Conservation (phyloP, 371 early-diverging fungal species). For the Gilbertella persicaria region DNA sequence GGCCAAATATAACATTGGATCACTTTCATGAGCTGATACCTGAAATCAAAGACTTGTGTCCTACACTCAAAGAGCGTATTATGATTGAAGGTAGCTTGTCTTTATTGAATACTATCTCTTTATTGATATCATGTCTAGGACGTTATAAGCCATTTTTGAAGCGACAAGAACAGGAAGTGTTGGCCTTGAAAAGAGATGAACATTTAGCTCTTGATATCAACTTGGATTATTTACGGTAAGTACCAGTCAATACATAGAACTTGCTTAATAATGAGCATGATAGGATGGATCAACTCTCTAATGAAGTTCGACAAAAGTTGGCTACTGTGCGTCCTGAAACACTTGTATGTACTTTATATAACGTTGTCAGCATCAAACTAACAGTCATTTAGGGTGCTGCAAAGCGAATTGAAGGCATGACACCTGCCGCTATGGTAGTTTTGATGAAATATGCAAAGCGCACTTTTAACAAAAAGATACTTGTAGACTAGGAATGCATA, state of each 20-base stretch:
- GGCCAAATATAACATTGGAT: constrained; percentile 47
- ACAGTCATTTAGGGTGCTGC: constrained; percentile 66
- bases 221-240: constrained; percentile 66
- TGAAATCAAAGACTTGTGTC: constrained; percentile 42
- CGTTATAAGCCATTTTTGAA: constrained; percentile 74
- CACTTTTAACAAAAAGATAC: constrained; percentile 9
- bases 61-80: constrained; percentile 47
- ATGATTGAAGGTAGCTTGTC: constrained; percentile 50
- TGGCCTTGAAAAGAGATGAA: constrained; percentile 70
- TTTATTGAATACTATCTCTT: background rate
- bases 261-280: background rate
- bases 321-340: constrained; percentile 70
- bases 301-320: constrained; percentile 73
- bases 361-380: constrained; percentile 1
- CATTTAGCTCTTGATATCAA: constrained; percentile 62
- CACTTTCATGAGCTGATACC: constrained; percentile 53
- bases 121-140: constrained; percentile 30
- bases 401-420: constrained; percentile 85
- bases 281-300: constrained; percentile 69
- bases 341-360: constrained; percentile 46
- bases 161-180: constrained; percentile 65
- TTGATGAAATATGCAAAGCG: constrained; percentile 65
- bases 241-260: background rate
- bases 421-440: constrained; percentile 75
- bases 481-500: too few species aligned